These are phyloP conservation scores for Leccinum broughii DNA, from an alignment of 768 basidiomycete genomes.

Conservation along the genomic window DNA sequence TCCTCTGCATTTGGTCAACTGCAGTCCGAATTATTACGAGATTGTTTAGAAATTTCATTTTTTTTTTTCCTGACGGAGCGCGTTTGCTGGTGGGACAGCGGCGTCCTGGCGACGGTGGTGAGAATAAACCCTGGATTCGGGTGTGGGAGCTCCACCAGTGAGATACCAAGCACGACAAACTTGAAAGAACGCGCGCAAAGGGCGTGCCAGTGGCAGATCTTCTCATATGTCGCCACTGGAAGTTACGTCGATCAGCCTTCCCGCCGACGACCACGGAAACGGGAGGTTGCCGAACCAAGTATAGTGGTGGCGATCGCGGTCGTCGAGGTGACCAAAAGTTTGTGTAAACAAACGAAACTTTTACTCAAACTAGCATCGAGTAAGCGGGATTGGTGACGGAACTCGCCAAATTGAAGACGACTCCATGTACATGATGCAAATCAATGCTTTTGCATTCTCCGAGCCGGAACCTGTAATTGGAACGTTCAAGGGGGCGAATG, in stretches of 20 bases:
- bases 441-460: background rate
- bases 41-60: conserved; percentile 17
- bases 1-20: conserved; percentile 16
- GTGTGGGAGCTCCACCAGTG: conserved; percentile 17
- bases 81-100: conserved; percentile 14
- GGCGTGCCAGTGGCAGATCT: conserved; percentile 30
- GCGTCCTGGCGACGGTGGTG: conserved; percentile 21
- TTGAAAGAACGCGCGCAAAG: conserved; percentile 29
- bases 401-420: conserved; percentile 4
- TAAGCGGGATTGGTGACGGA: conserved; percentile 1
- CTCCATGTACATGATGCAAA: background rate
- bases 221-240: conserved; percentile 19
- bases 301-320: background rate
- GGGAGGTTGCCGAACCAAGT: conserved; percentile 3
- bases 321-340: conserved; percentile 5
- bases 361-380: background rate
- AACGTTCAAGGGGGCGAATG: conserved; percentile 28
- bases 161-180: conserved; percentile 11
- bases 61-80: conserved; percentile 12
- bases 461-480: background rate
- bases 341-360: conserved; percentile 17
- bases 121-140: conserved; percentile 25
- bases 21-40: conserved; percentile 25
- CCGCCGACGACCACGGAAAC: conserved; percentile 17
- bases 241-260: conserved; percentile 12